phyloP scores from a whole-genome alignment of 805 yeast species.

The Vanderwaltozyma tropicalis region DNA sequence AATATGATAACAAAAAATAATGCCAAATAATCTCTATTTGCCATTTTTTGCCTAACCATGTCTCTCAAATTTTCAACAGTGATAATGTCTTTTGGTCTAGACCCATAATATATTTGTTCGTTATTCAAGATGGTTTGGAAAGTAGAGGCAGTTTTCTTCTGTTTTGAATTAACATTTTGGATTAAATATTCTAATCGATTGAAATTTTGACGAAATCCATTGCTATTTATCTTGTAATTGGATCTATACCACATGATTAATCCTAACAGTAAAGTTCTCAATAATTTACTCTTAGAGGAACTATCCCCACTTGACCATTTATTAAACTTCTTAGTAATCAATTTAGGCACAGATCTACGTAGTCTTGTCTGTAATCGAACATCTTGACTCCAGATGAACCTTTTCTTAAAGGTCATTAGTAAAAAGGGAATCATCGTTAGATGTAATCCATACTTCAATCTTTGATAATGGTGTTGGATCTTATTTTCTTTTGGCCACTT shows the following conservation, averaged over 20 bases:
- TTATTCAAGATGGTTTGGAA: slow-evolving; percentile 5
- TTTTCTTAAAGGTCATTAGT: slow-evolving; percentile 6
- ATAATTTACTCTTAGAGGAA: not conserved
- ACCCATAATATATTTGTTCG: slow-evolving; percentile 13
- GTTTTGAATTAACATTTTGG: slow-evolving; percentile 1
- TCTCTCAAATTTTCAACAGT: slow-evolving; percentile 6
- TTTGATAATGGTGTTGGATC: slow-evolving; percentile 4
- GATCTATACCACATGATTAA: slow-evolving; percentile 19
- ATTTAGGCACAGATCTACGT: slow-evolving; percentile 17
- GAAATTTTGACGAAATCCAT: slow-evolving; percentile 21
- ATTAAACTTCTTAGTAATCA: slow-evolving; percentile 13
- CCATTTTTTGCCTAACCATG: slow-evolving; percentile 16
- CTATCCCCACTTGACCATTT: slow-evolving; percentile 1
- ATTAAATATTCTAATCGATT: slow-evolving; percentile 7
- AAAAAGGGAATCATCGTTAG: slow-evolving; percentile 15
- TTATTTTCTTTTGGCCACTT: not conserved
- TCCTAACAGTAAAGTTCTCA: slow-evolving; percentile 16
- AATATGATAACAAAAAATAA: slow-evolving; percentile 17
- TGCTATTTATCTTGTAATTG: slow-evolving; percentile 17
- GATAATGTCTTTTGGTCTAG: slow-evolving; percentile 6
- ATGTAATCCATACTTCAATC: slow-evolving; percentile 12
- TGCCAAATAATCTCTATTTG: slow-evolving; percentile 15
- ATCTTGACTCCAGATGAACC: slow-evolving; percentile 10
- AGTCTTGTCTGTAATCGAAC: slow-evolving; percentile 13
- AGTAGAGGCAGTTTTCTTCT: not conserved